These are phyloP conservation scores for Phyllosticta paracitricarpa DNA, from an alignment of 2,329 filamentous ascomycete genomes.

Conservation along the genomic window DNA sequence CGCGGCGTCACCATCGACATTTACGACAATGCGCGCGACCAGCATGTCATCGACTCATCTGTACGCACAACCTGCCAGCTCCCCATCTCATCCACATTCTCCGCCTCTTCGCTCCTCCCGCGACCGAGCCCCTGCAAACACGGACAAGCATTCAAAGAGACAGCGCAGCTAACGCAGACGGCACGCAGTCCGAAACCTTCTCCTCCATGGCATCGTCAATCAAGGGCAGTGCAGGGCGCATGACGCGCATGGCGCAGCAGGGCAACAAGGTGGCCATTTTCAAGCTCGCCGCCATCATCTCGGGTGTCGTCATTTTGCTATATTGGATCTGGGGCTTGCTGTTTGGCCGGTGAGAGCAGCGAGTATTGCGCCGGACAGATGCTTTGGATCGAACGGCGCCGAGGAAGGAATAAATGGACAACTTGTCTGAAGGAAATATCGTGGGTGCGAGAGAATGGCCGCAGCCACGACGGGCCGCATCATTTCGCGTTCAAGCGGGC, in stretches of 20 bases:
- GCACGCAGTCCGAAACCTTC: conserved; percentile 69
- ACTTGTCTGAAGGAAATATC: neutral
- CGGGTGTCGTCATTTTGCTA: conserved; percentile 60
- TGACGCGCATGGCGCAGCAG: conserved; percentile 81
- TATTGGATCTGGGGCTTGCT: conserved; percentile 52
- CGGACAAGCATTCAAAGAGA: neutral
- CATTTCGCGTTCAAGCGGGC: neutral
- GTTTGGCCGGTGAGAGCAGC: neutral
- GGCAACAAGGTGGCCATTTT: conserved; percentile 88
- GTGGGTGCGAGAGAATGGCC: neutral
- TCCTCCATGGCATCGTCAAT: conserved; percentile 74
- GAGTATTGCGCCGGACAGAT: no score
- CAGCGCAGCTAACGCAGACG: neutral
- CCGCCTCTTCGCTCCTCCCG: neutral
- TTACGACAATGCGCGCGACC: conserved; percentile 86
- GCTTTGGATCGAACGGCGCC: neutral
- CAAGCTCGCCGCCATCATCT: conserved; percentile 76
- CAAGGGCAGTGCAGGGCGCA: conserved; percentile 69
- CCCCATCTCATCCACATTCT: neutral
- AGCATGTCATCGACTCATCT: conserved; percentile 78
- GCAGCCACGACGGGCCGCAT: neutral
- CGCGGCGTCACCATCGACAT: conserved; percentile 95
- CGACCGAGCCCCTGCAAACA: neutral
- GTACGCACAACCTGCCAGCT: conserved; percentile 39
- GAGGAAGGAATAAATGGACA: neutral